A percentile compares a stretch with the other conserved stretches of the same genome.
Conservation (phyloP, 139 green algal species). For the Trebouxia sp. region DNA sequence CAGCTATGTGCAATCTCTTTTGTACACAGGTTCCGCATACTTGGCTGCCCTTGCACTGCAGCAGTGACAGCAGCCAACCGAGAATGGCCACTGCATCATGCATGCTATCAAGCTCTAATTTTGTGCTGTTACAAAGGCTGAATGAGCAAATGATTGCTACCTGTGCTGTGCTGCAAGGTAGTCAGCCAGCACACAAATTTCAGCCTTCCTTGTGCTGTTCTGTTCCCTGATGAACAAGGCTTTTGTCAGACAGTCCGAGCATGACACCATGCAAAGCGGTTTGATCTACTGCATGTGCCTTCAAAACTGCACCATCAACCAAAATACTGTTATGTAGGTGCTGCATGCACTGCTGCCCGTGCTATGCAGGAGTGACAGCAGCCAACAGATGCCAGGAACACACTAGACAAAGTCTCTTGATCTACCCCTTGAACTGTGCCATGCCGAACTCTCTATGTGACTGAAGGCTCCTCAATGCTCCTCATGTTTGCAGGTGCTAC, state of each 20-base stretch:
- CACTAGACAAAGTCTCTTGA: neutral
- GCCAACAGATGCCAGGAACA: neutral
- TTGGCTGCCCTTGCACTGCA: slow-evolving; percentile 31
- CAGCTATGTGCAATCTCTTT: slow-evolving; percentile 60
- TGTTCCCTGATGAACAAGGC: too few species aligned
- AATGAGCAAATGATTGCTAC: too few species aligned
- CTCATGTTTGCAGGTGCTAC: neutral
- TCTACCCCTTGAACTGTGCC: neutral
- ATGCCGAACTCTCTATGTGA: neutral
- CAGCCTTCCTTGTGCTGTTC: too few species aligned
- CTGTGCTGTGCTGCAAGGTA: too few species aligned
- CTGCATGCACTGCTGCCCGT: neutral
- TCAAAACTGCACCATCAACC: too few species aligned
- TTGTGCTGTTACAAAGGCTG: neutral
- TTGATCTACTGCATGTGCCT: too few species aligned
- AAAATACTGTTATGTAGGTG: neutral
- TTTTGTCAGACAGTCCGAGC: too few species aligned
- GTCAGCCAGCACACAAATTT: too few species aligned
- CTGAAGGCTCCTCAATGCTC: neutral
- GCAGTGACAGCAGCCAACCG: too few species aligned
- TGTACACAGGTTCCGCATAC: slow-evolving; percentile 62
- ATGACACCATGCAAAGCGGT: too few species aligned
- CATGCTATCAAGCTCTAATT: neutral
- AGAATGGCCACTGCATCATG: too few species aligned
- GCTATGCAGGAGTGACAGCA: neutral